These are phyloP conservation scores for Aegilops longissima DNA, from an alignment of 176 grass and related monocot species.

Conservation along the genomic window DNA sequence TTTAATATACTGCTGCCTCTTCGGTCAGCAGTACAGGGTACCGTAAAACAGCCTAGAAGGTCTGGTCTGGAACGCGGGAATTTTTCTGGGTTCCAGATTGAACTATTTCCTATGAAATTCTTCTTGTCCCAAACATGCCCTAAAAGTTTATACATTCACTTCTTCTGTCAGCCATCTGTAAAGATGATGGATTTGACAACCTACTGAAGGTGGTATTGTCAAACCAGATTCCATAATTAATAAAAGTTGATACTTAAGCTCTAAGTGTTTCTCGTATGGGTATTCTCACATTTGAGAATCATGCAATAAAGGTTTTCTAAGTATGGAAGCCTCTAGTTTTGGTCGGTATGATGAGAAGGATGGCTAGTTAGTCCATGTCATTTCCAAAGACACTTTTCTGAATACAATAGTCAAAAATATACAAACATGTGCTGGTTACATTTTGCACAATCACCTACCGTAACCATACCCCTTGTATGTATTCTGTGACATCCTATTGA, in stretches of 20 bases:
- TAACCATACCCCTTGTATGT: background rate
- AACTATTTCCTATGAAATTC: background rate
- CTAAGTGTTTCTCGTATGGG: background rate
- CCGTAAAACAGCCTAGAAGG: no score
- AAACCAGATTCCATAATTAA: background rate
- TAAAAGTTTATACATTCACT: background rate
- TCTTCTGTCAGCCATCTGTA: background rate
- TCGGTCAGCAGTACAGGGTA: no score
- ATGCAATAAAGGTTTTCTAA: background rate
- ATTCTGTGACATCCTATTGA: slow-evolving; percentile 16
- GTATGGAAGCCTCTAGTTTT: background rate
- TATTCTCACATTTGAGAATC: background rate
- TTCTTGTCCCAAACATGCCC: background rate
- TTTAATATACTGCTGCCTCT: no score
- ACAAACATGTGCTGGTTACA: slow-evolving; percentile 9
- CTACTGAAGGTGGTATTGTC: background rate
- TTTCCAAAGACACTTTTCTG: background rate
- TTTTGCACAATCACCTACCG: slow-evolving; percentile 18
- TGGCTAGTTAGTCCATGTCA: background rate
- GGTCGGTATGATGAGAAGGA: background rate
- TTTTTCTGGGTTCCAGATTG: background rate
- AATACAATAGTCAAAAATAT: background rate
- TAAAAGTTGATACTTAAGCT: background rate
- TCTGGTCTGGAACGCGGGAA: background rate
- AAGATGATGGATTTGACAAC: background rate